phyloP scores from a whole-genome alignment of 495 filamentous ascomycete genomes.

The Penicilliopsis zonata region DNA sequence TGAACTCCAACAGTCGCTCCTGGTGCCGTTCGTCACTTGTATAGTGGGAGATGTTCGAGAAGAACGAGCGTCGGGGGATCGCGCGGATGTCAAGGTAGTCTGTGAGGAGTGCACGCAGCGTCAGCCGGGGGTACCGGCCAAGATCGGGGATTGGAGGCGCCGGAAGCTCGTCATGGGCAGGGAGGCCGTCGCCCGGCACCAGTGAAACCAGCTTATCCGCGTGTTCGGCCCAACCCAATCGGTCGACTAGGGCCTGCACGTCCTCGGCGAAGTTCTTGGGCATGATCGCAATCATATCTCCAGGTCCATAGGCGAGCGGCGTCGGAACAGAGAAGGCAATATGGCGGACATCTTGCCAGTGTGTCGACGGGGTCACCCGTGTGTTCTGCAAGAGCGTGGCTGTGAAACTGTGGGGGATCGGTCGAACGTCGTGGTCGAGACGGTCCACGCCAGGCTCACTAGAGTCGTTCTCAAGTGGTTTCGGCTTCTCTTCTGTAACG shows the following conservation, averaged over 20 bases:
- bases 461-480: slow-evolving; percentile 7
- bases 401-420: slow-evolving; percentile 38
- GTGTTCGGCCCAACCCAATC: slow-evolving; percentile 62
- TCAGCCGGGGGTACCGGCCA: slow-evolving; percentile 36
- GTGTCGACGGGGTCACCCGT: slow-evolving; percentile 59
- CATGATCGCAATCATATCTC: slow-evolving; percentile 65
- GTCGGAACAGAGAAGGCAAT: slow-evolving; percentile 44
- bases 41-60: slow-evolving; percentile 60
- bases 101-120: slow-evolving; percentile 62
- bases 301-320: slow-evolving; percentile 43
- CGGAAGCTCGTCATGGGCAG: slow-evolving; percentile 11
- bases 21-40: slow-evolving; percentile 59
- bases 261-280: slow-evolving; percentile 79
- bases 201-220: slow-evolving; percentile 54
- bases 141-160: slow-evolving; percentile 31
- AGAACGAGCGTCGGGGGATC: slow-evolving; percentile 81
- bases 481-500: too few species aligned
- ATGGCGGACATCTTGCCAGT: slow-evolving; percentile 92
- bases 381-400: slow-evolving; percentile 41
- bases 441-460: slow-evolving; percentile 18
- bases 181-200: slow-evolving; percentile 15
- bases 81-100: slow-evolving; percentile 80
- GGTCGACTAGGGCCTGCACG: slow-evolving; percentile 56
- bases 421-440: slow-evolving; percentile 34
- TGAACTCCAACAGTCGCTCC: slow-evolving; percentile 75